Evolutionary conservation across 768 basidiomycete genomes (phyloP), one percentile per base, ranked within the genome.

Genomic region (Trametes gibbosa): DNA sequence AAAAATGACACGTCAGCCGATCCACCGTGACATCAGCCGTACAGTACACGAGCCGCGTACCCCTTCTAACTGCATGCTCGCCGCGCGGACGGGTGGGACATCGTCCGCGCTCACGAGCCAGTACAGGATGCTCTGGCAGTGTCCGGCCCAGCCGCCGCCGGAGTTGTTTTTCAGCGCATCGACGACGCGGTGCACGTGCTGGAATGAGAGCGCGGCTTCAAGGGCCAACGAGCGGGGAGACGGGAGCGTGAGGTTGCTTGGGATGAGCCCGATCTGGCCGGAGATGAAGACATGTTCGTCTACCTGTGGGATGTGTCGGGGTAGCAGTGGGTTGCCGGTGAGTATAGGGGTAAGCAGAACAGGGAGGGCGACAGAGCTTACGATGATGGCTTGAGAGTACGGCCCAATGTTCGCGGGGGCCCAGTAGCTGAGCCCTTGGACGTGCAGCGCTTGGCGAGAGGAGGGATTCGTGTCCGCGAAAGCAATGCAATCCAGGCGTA

Each of bases 391-490:
- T 74, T 99, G 97, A 4, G 94, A 97, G 72, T 99, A 99, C 4
- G 97, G 97, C 0, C 97, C 97, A 54, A 99, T 98, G 70, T 98
- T 99, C 10, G 97, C 97, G 13, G 97, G 95, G 25, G 95, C 97
- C 97, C 97, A 99, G 69, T 98, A 98, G 72, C 96, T 98, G 62
- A 98, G 68, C 9, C 95, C 82, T 73, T 98, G 97, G 2, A 99
- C 97, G 69, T 99, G 97, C 45, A 98, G 77, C 0, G 92, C 87
- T 55, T 83, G 83, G 43, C 95, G 77, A 55, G 84, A 79, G 16
- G 63, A 27, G 5, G 67, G 50, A 6, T 67, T 80, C 23, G 34
- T 56, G 53, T 75, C 75, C 5, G 74, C 69, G 69, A 80, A 90
- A n/a, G 92, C 92, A n/a, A 90, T 73, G 62, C 88, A 91, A 60